These are phyloP conservation scores for Pichiaceae sp. DNA, from an alignment of 1,139 yeast species.

Conservation along the genomic window DNA sequence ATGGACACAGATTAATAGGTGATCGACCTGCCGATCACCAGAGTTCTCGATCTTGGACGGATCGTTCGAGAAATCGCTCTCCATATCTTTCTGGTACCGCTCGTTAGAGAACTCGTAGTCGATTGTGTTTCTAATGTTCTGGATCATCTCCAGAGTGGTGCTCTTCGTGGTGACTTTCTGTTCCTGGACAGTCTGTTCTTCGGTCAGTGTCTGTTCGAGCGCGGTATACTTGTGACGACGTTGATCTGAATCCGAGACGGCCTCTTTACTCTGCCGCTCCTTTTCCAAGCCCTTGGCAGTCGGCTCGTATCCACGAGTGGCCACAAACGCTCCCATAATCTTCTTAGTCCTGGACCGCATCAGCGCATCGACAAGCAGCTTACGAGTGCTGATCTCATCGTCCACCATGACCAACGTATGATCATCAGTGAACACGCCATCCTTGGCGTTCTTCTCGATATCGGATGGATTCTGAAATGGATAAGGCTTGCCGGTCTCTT, in stretches of 20 bases:
- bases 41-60: conserved; percentile 21
- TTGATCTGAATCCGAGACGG: not conserved
- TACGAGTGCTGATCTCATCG: conserved; percentile 17
- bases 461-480: conserved; percentile 18
- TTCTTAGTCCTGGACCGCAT: conserved; percentile 13
- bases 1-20: conserved; percentile 77
- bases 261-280: conserved; percentile 1
- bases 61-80: conserved; percentile 42
- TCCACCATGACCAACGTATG: conserved; percentile 28
- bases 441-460: conserved; percentile 18
- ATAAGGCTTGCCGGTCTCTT: conserved; percentile 18
- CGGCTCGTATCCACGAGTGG: conserved; percentile 23
- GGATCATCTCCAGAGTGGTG: conserved; percentile 2
- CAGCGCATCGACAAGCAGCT: conserved; percentile 14
- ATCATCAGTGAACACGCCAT: conserved; percentile 28
- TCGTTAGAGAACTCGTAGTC: conserved; percentile 13
- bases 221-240: not conserved
- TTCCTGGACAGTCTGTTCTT: conserved; percentile 1
- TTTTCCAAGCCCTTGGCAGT: conserved; percentile 5
- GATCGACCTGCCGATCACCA: conserved; percentile 56
- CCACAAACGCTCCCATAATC: conserved; percentile 21
- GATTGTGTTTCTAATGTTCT: conserved; percentile 6
- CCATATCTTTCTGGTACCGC: conserved; percentile 36
- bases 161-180: conserved; percentile 2
- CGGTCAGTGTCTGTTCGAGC: not conserved